Conservation (phyloP, 768 basidiomycete species). For the Phlebiopsis flavidoalba region DNA sequence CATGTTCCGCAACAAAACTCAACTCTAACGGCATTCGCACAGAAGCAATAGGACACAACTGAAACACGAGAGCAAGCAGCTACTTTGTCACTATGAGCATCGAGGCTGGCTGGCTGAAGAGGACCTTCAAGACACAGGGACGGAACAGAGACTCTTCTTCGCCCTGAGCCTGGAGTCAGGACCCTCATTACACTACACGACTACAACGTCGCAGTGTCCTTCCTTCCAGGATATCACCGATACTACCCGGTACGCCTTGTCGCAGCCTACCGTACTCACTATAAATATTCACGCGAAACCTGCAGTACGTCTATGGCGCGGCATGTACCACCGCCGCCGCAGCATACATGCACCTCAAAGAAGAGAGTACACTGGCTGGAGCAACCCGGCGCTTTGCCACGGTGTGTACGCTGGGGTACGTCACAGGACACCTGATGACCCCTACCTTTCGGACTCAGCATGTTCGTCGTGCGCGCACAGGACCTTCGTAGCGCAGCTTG, state of each 20-base stretch:
- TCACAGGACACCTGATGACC: background rate
- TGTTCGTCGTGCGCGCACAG: constrained; percentile 22
- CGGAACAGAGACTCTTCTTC: constrained; percentile 41
- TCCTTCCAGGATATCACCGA: constrained; percentile 45
- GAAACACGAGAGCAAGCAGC: too few relatives aligned
- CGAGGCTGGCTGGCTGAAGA: constrained; percentile 29
- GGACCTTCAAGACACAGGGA: constrained; percentile 41
- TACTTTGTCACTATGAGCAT: background rate
- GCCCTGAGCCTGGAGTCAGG: constrained; percentile 50
- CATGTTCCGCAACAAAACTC: too few relatives aligned
- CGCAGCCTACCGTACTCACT: constrained; percentile 2
- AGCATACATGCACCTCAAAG: background rate
- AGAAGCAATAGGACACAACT: too few relatives aligned
- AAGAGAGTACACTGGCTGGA: background rate
- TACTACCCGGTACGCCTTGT: constrained; percentile 39
- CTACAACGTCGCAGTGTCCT: constrained; percentile 48
- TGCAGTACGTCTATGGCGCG: constrained; percentile 1
- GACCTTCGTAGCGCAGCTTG: constrained; percentile 27
- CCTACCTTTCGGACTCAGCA: constrained; percentile 14
- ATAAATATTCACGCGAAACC: background rate
- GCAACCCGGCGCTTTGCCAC: background rate
- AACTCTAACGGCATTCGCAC: too few relatives aligned
- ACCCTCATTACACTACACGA: constrained; percentile 45
- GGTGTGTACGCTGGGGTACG: background rate
- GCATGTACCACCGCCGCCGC: background rate